Conservation (phyloP, 2,329 filamentous ascomycete genomes). For the Aspergillus tubingensis region DNA sequence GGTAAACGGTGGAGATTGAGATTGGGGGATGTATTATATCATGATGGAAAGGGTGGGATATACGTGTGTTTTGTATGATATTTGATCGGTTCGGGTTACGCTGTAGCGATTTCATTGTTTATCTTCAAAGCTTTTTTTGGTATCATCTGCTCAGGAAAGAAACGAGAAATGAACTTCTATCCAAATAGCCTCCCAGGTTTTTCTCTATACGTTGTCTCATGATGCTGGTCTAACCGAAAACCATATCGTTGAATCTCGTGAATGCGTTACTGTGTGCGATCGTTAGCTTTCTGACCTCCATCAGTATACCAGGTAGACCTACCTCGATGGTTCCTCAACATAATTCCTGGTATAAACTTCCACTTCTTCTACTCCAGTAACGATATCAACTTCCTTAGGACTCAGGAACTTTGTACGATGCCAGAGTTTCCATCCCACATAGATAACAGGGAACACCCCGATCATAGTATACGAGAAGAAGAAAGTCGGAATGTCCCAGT, state of each 20-base stretch:
- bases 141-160: no score
- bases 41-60: background rate
- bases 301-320: constrained; percentile 25
- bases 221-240: constrained; percentile 17
- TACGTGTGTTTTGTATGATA: background rate
- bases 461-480: constrained; percentile 78
- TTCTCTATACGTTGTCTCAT: background rate
- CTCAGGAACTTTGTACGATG: constrained; percentile 62
- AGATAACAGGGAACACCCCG: constrained; percentile 68
- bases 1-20: no score
- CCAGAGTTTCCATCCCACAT: constrained; percentile 69
- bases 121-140: no score
- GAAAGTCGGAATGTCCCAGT: constrained; percentile 70
- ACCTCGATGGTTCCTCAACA: constrained; percentile 57
- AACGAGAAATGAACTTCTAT: background rate
- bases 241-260: constrained; percentile 22
- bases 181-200: background rate
- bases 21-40: background rate
- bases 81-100: no score
- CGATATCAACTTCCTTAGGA: constrained; percentile 63
- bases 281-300: background rate
- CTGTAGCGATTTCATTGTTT: background rate
- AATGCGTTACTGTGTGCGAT: constrained; percentile 27
- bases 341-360: constrained; percentile 68
- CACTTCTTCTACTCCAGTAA: constrained; percentile 64